phyloP scores from a whole-genome alignment of 2,329 filamentous ascomycete species.

The Chaetomiaceae sp. region DNA sequence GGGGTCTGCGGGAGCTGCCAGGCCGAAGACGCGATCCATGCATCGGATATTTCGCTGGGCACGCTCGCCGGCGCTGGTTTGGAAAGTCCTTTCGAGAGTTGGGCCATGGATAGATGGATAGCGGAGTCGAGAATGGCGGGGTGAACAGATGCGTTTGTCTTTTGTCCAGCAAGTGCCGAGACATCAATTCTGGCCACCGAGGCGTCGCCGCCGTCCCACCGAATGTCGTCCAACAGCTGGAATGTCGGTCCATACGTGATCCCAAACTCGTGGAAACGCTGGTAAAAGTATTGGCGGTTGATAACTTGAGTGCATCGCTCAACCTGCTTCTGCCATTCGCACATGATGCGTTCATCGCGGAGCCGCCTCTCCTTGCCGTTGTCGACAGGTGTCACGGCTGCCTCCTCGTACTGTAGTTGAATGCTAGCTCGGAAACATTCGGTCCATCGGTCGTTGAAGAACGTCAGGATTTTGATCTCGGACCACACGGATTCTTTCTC shows the following conservation, averaged over 20 bases:
- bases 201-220: slow-evolving; percentile 24
- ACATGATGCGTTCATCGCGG: no score
- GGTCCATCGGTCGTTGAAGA: slow-evolving; percentile 24
- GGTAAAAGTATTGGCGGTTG: slow-evolving; percentile 26
- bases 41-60: slow-evolving; percentile 23
- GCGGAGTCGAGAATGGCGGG: slow-evolving; percentile 31
- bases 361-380: no score
- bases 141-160: slow-evolving; percentile 25
- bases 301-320: slow-evolving; percentile 21
- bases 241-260: slow-evolving; percentile 28
- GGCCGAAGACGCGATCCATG: no score
- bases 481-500: slow-evolving; percentile 23
- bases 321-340: slow-evolving; percentile 5
- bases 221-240: slow-evolving; percentile 26
- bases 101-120: slow-evolving; percentile 24
- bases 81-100: no score
- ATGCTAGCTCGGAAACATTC: slow-evolving; percentile 29
- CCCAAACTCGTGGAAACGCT: slow-evolving; percentile 23
- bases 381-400: no score
- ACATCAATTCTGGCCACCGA: slow-evolving; percentile 23
- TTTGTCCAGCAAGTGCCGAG: no score
- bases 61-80: not conserved
- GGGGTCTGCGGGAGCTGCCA: no score
- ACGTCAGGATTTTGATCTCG: slow-evolving; percentile 26
- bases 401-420: slow-evolving; percentile 25